Evolutionary conservation across 805 yeast genomes (phyloP), one percentile per base, ranked within the genome.

Genomic region (Candida sonorensis): DNA sequence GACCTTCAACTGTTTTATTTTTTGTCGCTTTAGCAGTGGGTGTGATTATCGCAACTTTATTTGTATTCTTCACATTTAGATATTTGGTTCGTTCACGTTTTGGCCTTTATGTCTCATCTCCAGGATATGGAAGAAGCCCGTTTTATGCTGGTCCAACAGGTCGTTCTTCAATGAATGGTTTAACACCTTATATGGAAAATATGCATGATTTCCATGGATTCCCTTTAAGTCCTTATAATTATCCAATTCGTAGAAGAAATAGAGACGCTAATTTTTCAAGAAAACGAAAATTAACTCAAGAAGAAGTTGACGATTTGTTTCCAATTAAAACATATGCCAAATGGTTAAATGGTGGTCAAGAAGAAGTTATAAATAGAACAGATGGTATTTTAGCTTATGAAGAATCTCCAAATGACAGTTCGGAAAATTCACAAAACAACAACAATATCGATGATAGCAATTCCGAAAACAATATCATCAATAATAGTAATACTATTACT

Each of bases 1-100:
- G 70, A 22, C 82, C 83, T 1, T 72, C 82, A 1, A 75, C 81
- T 1, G 75, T 76, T 22, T 56, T 78, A 19, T 78, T 78, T 53
- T 75, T 76, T 53, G 55, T 78, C 10, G 82, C 84, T 1, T 61
- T 78, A 22, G 71, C 78, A 1, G 72, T 76, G 10, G 84, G 83
- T 4, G 68, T 75, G 10, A 47, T 68, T 15, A 75, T 77, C 24
- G 81, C 82, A 5, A 14, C 63, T 0, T 49, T 75, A 17, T 75
- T 78, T 44, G 41, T 75, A 7, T 75, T 75, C 54, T 76, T 78
- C 62, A 72, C 83, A 9, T 47, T 72, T 32, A 57, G 82, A 30
- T 77, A 78, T 50, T 69, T 77, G 42, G 64, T 77, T 4, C 57
- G 83, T 31, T 64, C 80, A 5, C 65, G 61, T 35, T 67, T 64